Conservation (phyloP, 208 protist species). For the Crithidia brevicula region DNA sequence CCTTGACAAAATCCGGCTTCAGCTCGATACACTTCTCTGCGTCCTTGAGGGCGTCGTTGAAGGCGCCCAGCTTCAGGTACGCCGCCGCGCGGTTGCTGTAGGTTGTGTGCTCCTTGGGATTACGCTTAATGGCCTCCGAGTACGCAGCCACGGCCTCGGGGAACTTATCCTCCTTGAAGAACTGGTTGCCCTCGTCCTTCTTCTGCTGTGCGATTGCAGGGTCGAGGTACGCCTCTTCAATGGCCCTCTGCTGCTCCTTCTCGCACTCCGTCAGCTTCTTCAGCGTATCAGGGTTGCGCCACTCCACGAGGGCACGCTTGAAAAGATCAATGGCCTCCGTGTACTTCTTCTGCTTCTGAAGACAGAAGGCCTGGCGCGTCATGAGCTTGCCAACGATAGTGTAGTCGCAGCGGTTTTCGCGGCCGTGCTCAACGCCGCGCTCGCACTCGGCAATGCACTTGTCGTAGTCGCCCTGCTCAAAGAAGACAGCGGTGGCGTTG, state of each 20-base stretch:
- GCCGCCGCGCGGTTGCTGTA: conserved; percentile 96
- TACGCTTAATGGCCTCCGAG: conserved; percentile 94
- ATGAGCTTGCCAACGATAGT: conserved; percentile 92
- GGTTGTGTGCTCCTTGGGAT: conserved; percentile 93
- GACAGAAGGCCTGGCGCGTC: conserved; percentile 88
- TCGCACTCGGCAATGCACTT: conserved; percentile 92
- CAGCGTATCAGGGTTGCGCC: conserved; percentile 93
- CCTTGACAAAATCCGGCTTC: conserved; percentile 96
- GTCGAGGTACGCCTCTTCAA: conserved; percentile 93
- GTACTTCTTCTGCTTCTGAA: conserved; percentile 86
- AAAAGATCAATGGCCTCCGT: conserved; percentile 90
- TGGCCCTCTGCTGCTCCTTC: conserved; percentile 87
- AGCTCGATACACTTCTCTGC: conserved; percentile 96
- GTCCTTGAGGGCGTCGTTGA: conserved; percentile 93
- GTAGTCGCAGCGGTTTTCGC: conserved; percentile 93
- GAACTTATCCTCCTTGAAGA: conserved; percentile 96
- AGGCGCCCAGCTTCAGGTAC: conserved; percentile 97
- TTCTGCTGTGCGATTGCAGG: conserved; percentile 89
- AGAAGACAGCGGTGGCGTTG: conserved; percentile 93
- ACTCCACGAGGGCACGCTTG: conserved; percentile 92
- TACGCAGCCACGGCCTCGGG: conserved; percentile 94
- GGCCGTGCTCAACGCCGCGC: conserved; percentile 87
- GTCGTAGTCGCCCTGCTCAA: conserved; percentile 95
- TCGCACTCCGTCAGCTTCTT: conserved; percentile 90
- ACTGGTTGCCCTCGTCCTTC: conserved; percentile 95